Conservation (phyloP, 1,284 basidiomycete species). For the Schizophyllum amplum region DNA sequence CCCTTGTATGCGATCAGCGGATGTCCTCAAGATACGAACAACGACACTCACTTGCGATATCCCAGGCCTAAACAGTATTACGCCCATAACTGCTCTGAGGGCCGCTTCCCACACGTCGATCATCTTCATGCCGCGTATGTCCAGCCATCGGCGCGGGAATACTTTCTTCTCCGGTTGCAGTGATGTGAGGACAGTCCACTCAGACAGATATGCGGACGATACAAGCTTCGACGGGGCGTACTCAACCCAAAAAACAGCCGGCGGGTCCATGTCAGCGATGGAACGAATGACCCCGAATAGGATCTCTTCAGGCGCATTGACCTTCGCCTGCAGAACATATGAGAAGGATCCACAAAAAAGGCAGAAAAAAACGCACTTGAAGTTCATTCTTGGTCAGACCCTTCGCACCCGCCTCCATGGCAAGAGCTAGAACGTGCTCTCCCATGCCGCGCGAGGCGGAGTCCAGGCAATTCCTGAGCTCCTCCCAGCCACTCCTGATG, state of each 20-base stretch:
- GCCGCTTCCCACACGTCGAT: conserved; percentile 63
- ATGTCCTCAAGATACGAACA: neutral
- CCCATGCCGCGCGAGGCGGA: conserved; percentile 28
- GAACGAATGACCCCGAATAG: conserved; percentile 28
- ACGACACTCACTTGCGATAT: conserved; percentile 54
- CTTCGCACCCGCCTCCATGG: conserved; percentile 31
- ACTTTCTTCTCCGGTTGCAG: conserved; percentile 35
- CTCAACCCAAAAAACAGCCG: conserved; percentile 62
- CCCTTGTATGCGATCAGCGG: conserved; percentile 30
- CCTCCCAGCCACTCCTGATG: neutral
- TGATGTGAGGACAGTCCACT: conserved; percentile 56
- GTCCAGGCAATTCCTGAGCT: neutral
- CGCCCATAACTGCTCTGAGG: conserved; percentile 55
- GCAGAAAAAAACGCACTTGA: conserved; percentile 32
- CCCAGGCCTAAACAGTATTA: conserved; percentile 64
- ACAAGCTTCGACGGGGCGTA: conserved; percentile 54
- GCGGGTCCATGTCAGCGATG: conserved; percentile 39
- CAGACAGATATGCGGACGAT: conserved; percentile 35
- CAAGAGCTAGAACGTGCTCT: conserved; percentile 30
- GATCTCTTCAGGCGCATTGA: conserved; percentile 16
- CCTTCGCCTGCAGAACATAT: conserved; percentile 16
- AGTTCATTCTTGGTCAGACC: conserved; percentile 43
- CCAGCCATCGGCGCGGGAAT: conserved; percentile 71
- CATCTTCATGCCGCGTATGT: conserved; percentile 57
- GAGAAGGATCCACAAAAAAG: no score